Evolutionary conservation across 2,329 filamentous ascomycete species (phyloP).

Genomic region (Colletotrichum sp.): DNA sequence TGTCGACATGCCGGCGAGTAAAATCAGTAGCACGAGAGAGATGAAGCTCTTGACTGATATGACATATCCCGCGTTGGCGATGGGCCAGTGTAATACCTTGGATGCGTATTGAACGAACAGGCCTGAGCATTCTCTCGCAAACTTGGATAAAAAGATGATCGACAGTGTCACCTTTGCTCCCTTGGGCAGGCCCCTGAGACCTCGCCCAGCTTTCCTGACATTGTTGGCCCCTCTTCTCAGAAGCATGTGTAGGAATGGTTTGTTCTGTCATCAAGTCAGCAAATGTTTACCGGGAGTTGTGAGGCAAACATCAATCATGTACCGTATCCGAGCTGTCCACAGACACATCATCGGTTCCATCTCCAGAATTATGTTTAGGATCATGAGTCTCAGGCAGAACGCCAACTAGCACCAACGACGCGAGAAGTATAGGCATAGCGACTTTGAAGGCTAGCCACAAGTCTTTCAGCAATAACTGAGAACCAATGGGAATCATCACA

Average conservation of each 20-base stretch:
- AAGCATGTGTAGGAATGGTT: background rate
- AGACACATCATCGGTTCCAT: background rate
- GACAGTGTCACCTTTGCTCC: background rate
- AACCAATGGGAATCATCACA: background rate
- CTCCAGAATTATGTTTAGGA: background rate
- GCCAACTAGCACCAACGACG: background rate
- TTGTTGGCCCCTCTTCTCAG: background rate
- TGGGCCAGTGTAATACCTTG: background rate
- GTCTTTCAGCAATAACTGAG: background rate
- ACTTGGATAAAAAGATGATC: background rate
- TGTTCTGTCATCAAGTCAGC: background rate
- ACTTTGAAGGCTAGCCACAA: background rate
- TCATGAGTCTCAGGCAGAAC: background rate
- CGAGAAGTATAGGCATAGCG: background rate
- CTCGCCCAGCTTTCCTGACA: background rate
- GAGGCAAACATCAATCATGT: background rate
- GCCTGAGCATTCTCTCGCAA: background rate
- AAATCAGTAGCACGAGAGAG: background rate
- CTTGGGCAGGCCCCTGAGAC: background rate
- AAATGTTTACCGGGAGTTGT: rapidly evolving
- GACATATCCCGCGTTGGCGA: background rate
- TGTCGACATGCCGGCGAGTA: background rate
- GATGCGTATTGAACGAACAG: background rate
- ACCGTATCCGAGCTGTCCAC: background rate
- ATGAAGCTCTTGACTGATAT: background rate